Evolutionary conservation across 208 protist species (phyloP).

Genomic region (Leishmania tarentolae): DNA sequence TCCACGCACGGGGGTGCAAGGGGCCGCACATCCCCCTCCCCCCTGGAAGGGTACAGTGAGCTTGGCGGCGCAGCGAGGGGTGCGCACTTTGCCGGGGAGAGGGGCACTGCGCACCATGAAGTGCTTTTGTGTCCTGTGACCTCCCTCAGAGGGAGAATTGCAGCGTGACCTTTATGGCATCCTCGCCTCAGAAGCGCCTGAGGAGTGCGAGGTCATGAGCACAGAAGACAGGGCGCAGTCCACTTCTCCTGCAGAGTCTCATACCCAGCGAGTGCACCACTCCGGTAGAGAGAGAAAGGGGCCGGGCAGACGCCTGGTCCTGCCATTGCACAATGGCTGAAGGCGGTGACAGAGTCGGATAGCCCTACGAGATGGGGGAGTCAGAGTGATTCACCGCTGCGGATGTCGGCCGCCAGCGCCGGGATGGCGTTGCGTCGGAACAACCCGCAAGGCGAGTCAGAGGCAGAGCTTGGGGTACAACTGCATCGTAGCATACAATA

Average conservation of each 20-base stretch:
- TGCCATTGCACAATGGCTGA: neutral
- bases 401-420: neutral
- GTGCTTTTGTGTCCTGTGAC: too few species aligned
- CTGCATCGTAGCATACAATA: neutral
- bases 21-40: neutral
- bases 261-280: too few species aligned
- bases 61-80: neutral
- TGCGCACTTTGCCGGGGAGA: too few species aligned
- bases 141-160: neutral
- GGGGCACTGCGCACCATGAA: too few species aligned
- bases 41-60: neutral
- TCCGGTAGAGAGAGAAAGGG: neutral
- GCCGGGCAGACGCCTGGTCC: neutral
- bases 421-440: neutral
- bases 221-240: neutral
- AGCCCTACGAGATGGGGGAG: neutral
- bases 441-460: neutral
- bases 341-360: neutral
- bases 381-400: neutral
- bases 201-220: neutral
- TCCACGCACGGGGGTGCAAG: neutral
- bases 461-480: neutral
- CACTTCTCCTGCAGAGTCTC: too few species aligned
- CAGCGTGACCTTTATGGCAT: neutral
- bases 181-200: neutral